These are phyloP conservation scores for Globisporangium lucens DNA, from an alignment of 352 stramenopile genomes.

Conservation along the genomic window DNA sequence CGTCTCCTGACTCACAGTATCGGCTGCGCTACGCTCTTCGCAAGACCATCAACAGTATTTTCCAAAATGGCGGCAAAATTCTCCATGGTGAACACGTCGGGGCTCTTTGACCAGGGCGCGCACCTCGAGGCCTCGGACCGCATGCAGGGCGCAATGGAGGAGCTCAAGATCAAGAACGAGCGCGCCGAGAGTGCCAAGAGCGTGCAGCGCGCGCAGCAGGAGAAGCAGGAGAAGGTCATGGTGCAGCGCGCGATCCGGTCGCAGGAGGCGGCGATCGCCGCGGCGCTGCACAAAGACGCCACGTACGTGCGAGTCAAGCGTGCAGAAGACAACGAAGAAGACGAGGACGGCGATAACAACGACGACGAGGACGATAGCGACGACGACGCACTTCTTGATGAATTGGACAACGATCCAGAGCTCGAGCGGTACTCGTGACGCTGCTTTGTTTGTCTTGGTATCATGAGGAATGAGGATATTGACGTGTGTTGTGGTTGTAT, in stretches of 20 bases:
- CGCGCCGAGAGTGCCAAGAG: conserved; percentile 8
- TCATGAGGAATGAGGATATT: not conserved
- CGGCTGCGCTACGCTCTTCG: not conserved
- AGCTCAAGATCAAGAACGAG: conserved; percentile 66
- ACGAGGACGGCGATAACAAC: conserved; percentile 27
- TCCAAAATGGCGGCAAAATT: conserved; percentile 73
- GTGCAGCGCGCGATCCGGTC: conserved; percentile 25
- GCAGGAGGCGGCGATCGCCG: conserved; percentile 24
- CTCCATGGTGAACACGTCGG: conserved; percentile 71
- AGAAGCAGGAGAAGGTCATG: conserved; percentile 26
- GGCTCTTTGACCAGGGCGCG: conserved; percentile 65
- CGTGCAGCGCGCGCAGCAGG: conserved; percentile 25
- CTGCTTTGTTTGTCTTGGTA: not conserved
- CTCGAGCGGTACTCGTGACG: conserved; percentile 41
- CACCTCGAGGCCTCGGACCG: conserved; percentile 70
- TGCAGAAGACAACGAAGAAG: conserved; percentile 3
- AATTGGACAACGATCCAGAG: conserved; percentile 80
- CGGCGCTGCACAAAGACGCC: conserved; percentile 25
- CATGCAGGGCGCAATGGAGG: conserved; percentile 70
- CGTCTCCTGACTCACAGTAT: not conserved
- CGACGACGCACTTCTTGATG: conserved; percentile 58
- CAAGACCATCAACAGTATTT: not conserved
- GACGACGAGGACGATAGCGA: conserved; percentile 33
- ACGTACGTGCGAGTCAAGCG: conserved; percentile 23
- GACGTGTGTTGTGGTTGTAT: not conserved